Percentiles rank a stretch among this genome's conserved stretches.
These are phyloP conservation scores for Zygosaccharomyces pseudorouxii DNA, from an alignment of 805 yeast species.

Conservation along the genomic window DNA sequence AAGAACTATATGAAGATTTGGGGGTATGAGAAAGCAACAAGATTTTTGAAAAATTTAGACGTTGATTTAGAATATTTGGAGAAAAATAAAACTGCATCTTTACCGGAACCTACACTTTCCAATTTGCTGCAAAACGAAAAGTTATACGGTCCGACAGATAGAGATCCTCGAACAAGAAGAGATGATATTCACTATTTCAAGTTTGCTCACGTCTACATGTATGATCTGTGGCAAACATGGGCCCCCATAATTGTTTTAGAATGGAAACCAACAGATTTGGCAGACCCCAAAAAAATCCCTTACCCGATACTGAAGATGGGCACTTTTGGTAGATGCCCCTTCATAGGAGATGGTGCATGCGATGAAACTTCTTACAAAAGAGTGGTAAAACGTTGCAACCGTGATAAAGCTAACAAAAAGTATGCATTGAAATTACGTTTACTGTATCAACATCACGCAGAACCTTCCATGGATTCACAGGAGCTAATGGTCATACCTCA, in stretches of 20 bases:
- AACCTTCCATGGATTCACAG: slow-evolving; percentile 17
- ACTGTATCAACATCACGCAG: slow-evolving; percentile 30
- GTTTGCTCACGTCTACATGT: slow-evolving; percentile 68
- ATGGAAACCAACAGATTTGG: slow-evolving; percentile 49
- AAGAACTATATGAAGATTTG: slow-evolving; percentile 69
- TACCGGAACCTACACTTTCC: slow-evolving; percentile 41
- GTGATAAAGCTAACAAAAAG: slow-evolving; percentile 30
- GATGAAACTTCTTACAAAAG: slow-evolving; percentile 30
- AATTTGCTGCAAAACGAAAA: slow-evolving; percentile 79
- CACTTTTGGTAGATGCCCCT: slow-evolving; percentile 69
- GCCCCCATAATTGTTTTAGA: slow-evolving; percentile 82
- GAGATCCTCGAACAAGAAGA: slow-evolving; percentile 79
- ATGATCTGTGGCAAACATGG: slow-evolving; percentile 70
- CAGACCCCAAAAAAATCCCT: slow-evolving; percentile 37
- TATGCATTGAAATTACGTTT: slow-evolving; percentile 32
- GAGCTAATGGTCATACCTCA: slow-evolving; percentile 25
- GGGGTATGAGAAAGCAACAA: slow-evolving; percentile 77
- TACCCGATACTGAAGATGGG: slow-evolving; percentile 34
- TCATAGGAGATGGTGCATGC: slow-evolving; percentile 51
- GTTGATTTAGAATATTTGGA: slow-evolving; percentile 35
- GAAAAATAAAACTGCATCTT: slow-evolving; percentile 20
- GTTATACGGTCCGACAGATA: slow-evolving; percentile 77
- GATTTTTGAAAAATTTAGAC: slow-evolving; percentile 68
- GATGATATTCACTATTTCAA: slow-evolving; percentile 82
- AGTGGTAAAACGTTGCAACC: slow-evolving; percentile 30